Evolutionary conservation across 495 filamentous ascomycete species (phyloP).

Genomic region (Penicillium canariense): DNA sequence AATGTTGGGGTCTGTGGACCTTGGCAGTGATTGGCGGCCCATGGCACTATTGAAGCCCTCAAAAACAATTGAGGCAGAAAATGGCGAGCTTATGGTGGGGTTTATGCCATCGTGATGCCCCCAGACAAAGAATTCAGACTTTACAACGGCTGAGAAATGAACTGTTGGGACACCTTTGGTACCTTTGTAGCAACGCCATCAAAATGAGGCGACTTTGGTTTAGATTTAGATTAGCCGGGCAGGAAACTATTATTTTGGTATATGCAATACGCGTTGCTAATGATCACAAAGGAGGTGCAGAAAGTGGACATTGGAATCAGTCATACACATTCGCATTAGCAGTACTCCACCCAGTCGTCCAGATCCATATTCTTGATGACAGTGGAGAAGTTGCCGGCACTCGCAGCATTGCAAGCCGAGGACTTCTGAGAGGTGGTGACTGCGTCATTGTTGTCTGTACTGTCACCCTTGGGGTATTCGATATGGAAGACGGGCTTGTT

Average conservation of each 20-base stretch:
- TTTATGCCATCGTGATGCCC: not conserved
- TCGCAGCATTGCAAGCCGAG: conserved; percentile 35
- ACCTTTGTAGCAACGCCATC: not conserved
- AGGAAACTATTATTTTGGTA: not conserved
- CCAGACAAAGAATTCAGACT: not conserved
- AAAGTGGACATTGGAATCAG: not conserved
- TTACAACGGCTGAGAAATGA: not conserved
- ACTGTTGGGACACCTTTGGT: not conserved
- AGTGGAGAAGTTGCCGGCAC: conserved; percentile 54
- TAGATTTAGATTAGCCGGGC: not conserved
- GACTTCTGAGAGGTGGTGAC: conserved; percentile 29
- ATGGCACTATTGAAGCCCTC: not conserved
- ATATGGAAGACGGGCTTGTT: conserved; percentile 73
- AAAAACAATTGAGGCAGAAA: not conserved
- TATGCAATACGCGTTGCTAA: conserved; percentile 8
- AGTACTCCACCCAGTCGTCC: conserved; percentile 57
- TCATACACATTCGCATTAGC: conserved; percentile 21
- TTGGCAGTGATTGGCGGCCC: not conserved
- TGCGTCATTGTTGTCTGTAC: conserved; percentile 36
- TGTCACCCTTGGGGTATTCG: conserved; percentile 57
- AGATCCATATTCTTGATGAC: conserved; percentile 63
- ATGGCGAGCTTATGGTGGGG: not conserved
- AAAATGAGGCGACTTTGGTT: not conserved
- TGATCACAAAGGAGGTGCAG: not conserved
- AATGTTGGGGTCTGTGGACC: too few species aligned